Base-by-base conservation (phyloP, 208 protist species). In the Plasmodiophora brassicae region DNA sequence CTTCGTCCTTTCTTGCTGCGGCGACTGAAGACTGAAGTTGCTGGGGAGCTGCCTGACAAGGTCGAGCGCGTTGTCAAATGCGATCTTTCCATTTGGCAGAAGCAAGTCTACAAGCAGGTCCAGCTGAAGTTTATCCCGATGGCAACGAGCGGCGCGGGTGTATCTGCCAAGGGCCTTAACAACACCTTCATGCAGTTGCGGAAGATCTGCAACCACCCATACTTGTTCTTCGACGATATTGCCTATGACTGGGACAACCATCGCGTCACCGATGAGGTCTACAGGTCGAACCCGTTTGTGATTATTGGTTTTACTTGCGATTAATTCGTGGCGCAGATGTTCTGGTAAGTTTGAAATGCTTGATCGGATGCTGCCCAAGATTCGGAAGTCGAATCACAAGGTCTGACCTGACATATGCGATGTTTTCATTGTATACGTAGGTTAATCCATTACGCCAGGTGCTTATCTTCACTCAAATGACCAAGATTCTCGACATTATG, bases 401-500 rank as follows among this genome's bases (percentile, higher is more conserved):
- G 94, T 46, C 94, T 5, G 96, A 71, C 94, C 28, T 1, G 25
- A 71, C 1, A 22, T 25, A 1, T 22, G 1, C 43, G 1, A 45
- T 1, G n/a, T 0, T 1, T 87, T 0, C 36, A 22, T 36, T 0
- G 44, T 10, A 54, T n/a, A 1, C 44, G 32, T 38, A 1, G 1
- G 36, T 1, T 65, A 25, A 87, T 5, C 28, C 36, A 87, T 1
- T 8, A 65, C 25, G 46, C 41, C 78, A 97, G 78, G 97, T 99
- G 0, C 94, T 99, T 28, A 97, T 99, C 60, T 99, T 99, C 91
- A 98, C 94, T 1, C 97, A 99, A 91, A 98, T 98, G 94, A 97
- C 95, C 20, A 89, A 87, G 45, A 90, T 96, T 91, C 87, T 97
- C 35, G 95, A 97, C 89, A 93, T 97, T 10, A 65, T 96, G 0